Evolutionary conservation across 331 rosid species (phyloP).

Genomic region (Dryas integrifolia): DNA sequence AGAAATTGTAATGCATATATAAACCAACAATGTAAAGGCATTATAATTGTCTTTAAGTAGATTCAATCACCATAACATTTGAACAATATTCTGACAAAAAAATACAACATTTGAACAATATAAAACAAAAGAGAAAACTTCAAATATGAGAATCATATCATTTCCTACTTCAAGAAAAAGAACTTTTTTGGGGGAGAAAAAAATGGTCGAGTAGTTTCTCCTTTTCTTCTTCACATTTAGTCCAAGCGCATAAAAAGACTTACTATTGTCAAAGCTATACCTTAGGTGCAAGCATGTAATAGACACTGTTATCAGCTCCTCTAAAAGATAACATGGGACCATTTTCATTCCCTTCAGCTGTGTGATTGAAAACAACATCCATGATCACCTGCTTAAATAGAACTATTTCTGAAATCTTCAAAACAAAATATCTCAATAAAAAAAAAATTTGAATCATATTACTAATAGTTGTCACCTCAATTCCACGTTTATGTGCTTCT

Average conservation of each 20-base stretch:
- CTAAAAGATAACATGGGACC: conserved; percentile 89
- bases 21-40: not conserved
- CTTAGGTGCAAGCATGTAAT: conserved; percentile 95
- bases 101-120: not conserved
- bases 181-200: not conserved
- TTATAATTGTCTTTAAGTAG: not conserved
- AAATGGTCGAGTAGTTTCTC: not conserved
- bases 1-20: not conserved
- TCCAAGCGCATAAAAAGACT: conserved; percentile 17
- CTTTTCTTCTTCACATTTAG: not conserved
- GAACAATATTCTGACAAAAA: too few relatives aligned
- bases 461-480: conserved; percentile 59
- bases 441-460: conserved; percentile 10
- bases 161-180: not conserved
- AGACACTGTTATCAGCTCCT: conserved; percentile 79
- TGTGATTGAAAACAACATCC: conserved; percentile 98
- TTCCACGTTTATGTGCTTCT: conserved; percentile 93
- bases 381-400: conserved; percentile 70
- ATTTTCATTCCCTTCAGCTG: conserved; percentile 97
- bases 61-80: conserved; percentile 1
- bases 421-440: conserved; percentile 11
- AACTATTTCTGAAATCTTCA: conserved; percentile 23
- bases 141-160: not conserved
- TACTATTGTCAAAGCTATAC: conserved; percentile 39
- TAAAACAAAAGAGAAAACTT: not conserved